phyloP scores from a whole-genome alignment of 306 rosid genomes.

The Purshia tridentata region DNA sequence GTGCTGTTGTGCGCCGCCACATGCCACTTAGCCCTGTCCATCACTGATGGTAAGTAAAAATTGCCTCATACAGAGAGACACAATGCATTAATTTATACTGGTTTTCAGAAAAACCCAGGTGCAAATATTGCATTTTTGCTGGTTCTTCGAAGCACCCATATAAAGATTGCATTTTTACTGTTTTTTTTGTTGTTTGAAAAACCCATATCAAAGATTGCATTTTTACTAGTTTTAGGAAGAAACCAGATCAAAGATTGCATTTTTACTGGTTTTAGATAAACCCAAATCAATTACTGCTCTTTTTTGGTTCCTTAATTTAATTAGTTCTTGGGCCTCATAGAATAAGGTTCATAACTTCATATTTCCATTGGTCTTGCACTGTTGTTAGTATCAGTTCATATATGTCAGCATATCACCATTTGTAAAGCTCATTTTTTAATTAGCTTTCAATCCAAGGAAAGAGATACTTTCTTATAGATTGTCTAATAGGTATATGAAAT shows the following conservation, averaged over 20 bases:
- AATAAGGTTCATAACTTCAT: not conserved
- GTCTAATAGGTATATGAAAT: not conserved
- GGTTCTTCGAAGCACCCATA: no score
- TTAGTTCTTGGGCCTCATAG: not conserved
- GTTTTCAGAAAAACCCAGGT: no score
- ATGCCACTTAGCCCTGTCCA: slow-evolving; percentile 49
- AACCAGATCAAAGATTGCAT: not conserved
- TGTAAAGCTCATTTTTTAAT: no score
- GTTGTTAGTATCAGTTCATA: not conserved
- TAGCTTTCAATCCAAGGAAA: no score
- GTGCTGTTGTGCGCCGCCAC: slow-evolving; percentile 58
- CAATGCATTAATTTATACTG: no score
- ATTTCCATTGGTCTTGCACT: not conserved
- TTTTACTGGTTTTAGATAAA: no score
- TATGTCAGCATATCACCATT: no score
- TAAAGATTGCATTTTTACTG: no score
- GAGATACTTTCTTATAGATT: no score
- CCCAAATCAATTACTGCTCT: not conserved
- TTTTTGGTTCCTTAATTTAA: not conserved
- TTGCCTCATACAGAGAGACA: no score
- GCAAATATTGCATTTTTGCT: no score
- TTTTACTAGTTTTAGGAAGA: not conserved
- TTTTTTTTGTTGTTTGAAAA: not conserved
- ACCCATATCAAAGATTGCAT: not conserved
- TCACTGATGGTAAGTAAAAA: slow-evolving; percentile 60